A percentile compares a stretch with the other conserved stretches of the same genome.
These are phyloP conservation scores for Santalum album DNA, from an alignment of 164 flowering plant genomes.

Conservation along the genomic window DNA sequence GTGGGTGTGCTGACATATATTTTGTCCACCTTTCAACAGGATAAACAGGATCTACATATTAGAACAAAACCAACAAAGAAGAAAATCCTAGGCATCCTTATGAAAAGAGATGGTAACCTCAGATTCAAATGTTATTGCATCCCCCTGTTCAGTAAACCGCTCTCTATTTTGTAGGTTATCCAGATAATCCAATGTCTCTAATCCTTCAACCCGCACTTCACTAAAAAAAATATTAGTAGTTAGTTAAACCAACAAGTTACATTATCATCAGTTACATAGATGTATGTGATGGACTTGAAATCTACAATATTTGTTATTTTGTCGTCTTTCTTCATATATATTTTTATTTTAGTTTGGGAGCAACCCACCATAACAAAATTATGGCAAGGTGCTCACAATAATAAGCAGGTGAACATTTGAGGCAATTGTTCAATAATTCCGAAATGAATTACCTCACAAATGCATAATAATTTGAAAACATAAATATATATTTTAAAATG, in stretches of 20 bases:
- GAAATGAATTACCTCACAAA: too few species aligned
- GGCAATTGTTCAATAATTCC: too few species aligned
- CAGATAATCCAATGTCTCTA: conserved; percentile 87
- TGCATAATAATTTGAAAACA: too few species aligned
- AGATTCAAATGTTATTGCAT: conserved; percentile 82
- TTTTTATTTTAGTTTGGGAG: too few species aligned
- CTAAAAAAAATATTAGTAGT: conserved; percentile 32
- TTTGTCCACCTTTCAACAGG: conserved; percentile 40
- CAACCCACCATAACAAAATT: too few species aligned
- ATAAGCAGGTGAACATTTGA: too few species aligned
- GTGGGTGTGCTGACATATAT: conserved; percentile 78
- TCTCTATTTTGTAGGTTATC: conserved; percentile 68
- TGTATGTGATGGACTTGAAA: too few species aligned
- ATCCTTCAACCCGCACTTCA: conserved; percentile 91
- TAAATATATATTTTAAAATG: too few species aligned
- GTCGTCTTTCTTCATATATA: too few species aligned
- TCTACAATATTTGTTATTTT: too few species aligned
- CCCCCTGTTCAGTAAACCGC: conserved; percentile 90
- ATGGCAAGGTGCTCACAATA: too few species aligned
- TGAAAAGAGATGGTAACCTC: conserved; percentile 36
- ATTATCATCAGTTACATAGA: too few species aligned
- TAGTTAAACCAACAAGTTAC: neutral
- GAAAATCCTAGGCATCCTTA: neutral
- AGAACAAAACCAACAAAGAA: neutral
- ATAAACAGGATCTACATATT: conserved; percentile 8